These are phyloP conservation scores for Arctium minus DNA, from an alignment of 129 eudicot genomes.

Conservation along the genomic window DNA sequence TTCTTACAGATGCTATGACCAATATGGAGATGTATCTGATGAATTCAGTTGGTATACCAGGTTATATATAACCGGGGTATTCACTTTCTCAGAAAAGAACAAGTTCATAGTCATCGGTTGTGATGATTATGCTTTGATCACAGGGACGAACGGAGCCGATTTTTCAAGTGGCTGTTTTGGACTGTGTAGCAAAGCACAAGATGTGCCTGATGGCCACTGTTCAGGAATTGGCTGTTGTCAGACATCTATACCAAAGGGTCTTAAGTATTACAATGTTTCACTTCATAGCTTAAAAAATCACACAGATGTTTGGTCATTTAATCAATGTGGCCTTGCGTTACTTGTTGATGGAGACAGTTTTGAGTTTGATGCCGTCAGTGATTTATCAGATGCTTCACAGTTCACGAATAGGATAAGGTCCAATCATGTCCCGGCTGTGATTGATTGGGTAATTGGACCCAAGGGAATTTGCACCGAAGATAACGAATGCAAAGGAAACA, in stretches of 20 bases:
- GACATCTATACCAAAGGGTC: constrained; percentile 36
- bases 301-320: not conserved
- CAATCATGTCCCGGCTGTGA: constrained; percentile 22
- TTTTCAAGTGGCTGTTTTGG: constrained; percentile 24
- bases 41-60: not conserved
- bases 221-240: constrained; percentile 44
- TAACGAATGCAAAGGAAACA: constrained; percentile 2
- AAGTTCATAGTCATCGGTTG: constrained; percentile 41
- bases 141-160: not conserved
- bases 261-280: not conserved
- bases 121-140: constrained; percentile 24
- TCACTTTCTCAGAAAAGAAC: constrained; percentile 32
- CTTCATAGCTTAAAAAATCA: not conserved
- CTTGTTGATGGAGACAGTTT: constrained; percentile 31
- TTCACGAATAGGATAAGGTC: not conserved
- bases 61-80: not conserved
- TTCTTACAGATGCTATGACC: constrained; percentile 13
- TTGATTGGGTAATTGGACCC: constrained; percentile 20
- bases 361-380: constrained; percentile 8
- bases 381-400: not conserved
- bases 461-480: not conserved
- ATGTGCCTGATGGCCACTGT: constrained; percentile 11
- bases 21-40: not conserved
- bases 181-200: not conserved
- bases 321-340: constrained; percentile 40